Conservation (phyloP, 75 land plant species). For the Adiantum capillusveneris region DNA sequence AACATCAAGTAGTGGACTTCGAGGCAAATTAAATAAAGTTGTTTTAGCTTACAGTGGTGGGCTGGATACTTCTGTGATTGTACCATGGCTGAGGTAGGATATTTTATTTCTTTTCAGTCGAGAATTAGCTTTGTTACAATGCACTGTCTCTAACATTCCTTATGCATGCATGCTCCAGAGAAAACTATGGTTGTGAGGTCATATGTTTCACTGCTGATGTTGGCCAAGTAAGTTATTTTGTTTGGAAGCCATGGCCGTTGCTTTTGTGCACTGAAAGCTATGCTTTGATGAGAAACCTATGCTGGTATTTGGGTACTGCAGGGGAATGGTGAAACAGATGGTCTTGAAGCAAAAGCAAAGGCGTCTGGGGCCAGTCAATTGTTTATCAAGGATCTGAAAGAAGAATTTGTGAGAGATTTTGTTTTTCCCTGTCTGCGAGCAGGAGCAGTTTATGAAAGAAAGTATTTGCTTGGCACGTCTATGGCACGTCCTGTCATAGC, state of each 20-base stretch:
- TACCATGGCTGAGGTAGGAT: constrained; percentile 82
- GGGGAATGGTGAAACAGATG: constrained; percentile 80
- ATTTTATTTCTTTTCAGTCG: no score
- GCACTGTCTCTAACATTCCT: no score
- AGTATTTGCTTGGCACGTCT: constrained; percentile 94
- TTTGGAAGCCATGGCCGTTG: no score
- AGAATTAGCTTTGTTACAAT: no score
- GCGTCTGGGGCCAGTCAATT: constrained; percentile 94
- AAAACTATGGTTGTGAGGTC: constrained; percentile 98
- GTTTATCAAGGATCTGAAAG: constrained; percentile 80
- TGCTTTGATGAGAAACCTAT: background rate
- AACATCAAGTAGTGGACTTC: constrained; percentile 14
- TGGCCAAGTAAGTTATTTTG: constrained; percentile 72
- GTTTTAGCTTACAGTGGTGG: constrained; percentile 98
- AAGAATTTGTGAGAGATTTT: constrained; percentile 92
- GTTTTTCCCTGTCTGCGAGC: constrained; percentile 94
- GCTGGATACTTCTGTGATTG: constrained; percentile 94
- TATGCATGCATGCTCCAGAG: constrained; percentile 44
- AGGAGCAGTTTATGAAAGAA: constrained; percentile 95
- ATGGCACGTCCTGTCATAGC: constrained; percentile 99
- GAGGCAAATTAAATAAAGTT: constrained; percentile 77
- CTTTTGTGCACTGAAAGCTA: no score
- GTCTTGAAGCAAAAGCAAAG: constrained; percentile 84
- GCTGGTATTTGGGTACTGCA: constrained; percentile 14
- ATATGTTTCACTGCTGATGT: constrained; percentile 99